Percentiles rank a stretch among this genome's conserved stretches.
phyloP scores from a whole-genome alignment of 2,329 filamentous ascomycete species.

The Pseudocercospora crystallina region DNA sequence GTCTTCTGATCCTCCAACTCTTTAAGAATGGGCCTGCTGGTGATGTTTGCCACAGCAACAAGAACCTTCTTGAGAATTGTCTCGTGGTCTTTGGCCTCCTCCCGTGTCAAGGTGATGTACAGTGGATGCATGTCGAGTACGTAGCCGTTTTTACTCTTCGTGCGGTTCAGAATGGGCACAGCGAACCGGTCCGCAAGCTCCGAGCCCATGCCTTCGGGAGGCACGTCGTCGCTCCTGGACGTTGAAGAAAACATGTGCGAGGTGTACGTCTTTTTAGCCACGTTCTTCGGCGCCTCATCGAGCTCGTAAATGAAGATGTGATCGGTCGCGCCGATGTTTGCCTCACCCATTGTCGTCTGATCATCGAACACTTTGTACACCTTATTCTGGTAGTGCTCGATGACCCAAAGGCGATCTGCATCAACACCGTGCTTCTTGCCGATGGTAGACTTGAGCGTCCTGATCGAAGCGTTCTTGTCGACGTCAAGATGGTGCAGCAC shows the following conservation, averaged over 20 bases:
- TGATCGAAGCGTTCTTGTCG: slow-evolving; percentile 71
- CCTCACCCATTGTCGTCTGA: slow-evolving; percentile 65
- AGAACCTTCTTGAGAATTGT: slow-evolving; percentile 77
- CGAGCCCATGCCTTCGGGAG: slow-evolving; percentile 53
- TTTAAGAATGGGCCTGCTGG: slow-evolving; percentile 65
- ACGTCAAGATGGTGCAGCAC: slow-evolving; percentile 75
- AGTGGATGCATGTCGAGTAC: slow-evolving; percentile 38
- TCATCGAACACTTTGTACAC: slow-evolving; percentile 89
- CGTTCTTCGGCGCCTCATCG: slow-evolving; percentile 76
- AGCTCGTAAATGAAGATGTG: slow-evolving; percentile 75
- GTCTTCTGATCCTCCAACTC: slow-evolving; percentile 39
- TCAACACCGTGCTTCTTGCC: slow-evolving; percentile 55
- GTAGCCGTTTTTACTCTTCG: slow-evolving; percentile 34
- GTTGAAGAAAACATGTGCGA: slow-evolving; percentile 35
- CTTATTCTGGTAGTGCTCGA: slow-evolving; percentile 77
- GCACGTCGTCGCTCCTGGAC: slow-evolving; percentile 47
- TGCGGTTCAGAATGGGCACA: slow-evolving; percentile 70
- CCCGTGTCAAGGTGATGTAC: slow-evolving; percentile 72
- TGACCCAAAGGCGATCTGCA: slow-evolving; percentile 67
- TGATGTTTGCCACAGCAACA: slow-evolving; percentile 71
- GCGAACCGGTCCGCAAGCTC: slow-evolving; percentile 64
- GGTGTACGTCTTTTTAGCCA: slow-evolving; percentile 53
- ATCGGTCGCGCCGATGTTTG: slow-evolving; percentile 61
- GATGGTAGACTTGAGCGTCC: slow-evolving; percentile 63
- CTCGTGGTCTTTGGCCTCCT: slow-evolving; percentile 70